Evolutionary conservation across 73 alveolate species (phyloP).

Genomic region (Uronychia setigera): DNA sequence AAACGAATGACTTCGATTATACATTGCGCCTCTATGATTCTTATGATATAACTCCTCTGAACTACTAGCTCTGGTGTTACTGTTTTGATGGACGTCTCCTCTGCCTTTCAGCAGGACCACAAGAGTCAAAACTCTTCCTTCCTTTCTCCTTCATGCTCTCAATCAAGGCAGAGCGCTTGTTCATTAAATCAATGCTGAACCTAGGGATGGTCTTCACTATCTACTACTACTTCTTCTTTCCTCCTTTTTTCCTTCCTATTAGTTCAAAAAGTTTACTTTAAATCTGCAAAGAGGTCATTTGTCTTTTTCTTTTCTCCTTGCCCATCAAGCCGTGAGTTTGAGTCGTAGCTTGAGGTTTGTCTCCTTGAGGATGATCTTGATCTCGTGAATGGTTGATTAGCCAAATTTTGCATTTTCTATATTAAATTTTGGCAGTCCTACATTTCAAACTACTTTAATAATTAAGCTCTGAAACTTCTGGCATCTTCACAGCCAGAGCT

Average conservation of each 20-base stretch:
- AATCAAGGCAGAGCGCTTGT: slow-evolving; percentile 1
- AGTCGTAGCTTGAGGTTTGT: neutral
- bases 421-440: too few species aligned
- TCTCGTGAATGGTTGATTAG: too few species aligned
- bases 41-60: neutral
- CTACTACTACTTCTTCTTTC: neutral
- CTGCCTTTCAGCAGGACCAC: neutral
- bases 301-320: too few species aligned
- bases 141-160: slow-evolving; percentile 2
- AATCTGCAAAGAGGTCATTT: too few species aligned
- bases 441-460: too few species aligned
- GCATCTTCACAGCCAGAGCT: too few species aligned
- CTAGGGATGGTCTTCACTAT: neutral
- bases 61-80: neutral
- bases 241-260: neutral
- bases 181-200: neutral
- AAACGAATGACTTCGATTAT: neutral
- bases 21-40: neutral
- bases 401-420: too few species aligned
- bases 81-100: neutral
- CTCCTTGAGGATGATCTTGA: neutral
- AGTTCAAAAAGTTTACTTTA: too few species aligned
- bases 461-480: too few species aligned
- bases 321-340: too few species aligned
- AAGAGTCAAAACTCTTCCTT: neutral